Conservation (phyloP, 2,329 filamentous ascomycete species). For the Aspergillus pseudotamarii region DNA sequence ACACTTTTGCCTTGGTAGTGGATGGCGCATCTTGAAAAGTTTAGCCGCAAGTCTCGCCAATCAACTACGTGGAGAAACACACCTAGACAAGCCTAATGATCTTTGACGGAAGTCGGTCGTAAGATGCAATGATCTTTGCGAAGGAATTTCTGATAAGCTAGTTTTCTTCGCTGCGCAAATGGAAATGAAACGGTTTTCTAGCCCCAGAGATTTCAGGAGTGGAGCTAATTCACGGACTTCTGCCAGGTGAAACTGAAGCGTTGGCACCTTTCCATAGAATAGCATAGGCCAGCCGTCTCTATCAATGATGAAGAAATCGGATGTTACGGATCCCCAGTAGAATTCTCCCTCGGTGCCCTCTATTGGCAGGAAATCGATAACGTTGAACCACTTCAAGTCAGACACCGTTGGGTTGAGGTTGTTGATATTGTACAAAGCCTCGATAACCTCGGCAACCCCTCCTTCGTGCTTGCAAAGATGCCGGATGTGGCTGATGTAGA, state of each 20-base stretch:
- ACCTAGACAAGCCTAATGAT: no score
- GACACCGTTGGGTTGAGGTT: not conserved
- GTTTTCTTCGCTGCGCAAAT: not conserved
- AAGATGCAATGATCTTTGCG: not conserved
- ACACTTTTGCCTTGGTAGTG: not conserved
- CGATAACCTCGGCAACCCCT: not conserved
- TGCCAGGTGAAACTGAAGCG: not conserved
- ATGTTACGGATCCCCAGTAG: not conserved
- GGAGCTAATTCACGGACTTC: not conserved
- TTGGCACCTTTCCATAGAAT: not conserved
- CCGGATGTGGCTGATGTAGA: not conserved
- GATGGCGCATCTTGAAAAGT: not conserved
- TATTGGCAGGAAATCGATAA: conserved; percentile 4
- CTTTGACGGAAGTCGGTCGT: conserved; percentile 7
- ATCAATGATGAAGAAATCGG: conserved; percentile 10
- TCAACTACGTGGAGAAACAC: not conserved
- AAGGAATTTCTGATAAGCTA: not conserved
- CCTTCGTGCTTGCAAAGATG: not conserved
- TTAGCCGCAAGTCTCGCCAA: not conserved
- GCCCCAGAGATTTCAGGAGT: conserved; percentile 4
- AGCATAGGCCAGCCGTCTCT: conserved; percentile 3
- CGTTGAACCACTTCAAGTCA: not conserved
- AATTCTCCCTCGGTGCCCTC: not conserved
- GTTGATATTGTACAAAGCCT: not conserved
- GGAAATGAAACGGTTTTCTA: conserved; percentile 7